Conservation (phyloP, 2,329 filamentous ascomycete species). For the Xylariaceae sp. region DNA sequence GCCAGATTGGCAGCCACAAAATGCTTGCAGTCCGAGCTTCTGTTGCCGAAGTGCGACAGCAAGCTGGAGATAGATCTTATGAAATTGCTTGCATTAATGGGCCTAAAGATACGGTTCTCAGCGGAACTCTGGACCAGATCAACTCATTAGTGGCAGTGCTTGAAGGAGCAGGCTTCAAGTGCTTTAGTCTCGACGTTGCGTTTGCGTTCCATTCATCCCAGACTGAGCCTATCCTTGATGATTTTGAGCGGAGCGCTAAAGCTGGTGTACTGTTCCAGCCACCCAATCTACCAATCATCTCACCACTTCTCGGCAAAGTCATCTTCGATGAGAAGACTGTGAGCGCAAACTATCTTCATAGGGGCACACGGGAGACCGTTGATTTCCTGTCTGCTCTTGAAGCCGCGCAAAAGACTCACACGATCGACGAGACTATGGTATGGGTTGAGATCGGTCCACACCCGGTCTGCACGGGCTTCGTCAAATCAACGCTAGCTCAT, state of each 20-base stretch:
- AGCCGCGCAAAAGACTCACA: conserved; percentile 42
- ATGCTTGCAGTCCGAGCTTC: conserved; percentile 56
- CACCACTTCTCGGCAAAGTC: conserved; percentile 58
- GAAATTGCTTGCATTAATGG: conserved; percentile 61
- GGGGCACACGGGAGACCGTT: conserved; percentile 62
- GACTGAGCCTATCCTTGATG: conserved; percentile 54
- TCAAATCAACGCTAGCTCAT: background rate
- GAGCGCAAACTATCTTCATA: conserved; percentile 55
- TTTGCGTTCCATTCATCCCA: conserved; percentile 60
- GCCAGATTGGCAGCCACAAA: conserved; percentile 54
- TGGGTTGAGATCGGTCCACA: conserved; percentile 13
- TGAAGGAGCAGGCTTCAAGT: conserved; percentile 29
- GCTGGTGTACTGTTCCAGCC: conserved; percentile 47
- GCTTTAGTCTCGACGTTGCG: conserved; percentile 33
- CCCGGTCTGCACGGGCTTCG: background rate
- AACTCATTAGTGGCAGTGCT: conserved; percentile 5
- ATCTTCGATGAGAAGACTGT: conserved; percentile 49
- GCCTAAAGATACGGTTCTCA: conserved; percentile 57
- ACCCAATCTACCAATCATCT: conserved; percentile 57
- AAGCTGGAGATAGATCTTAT: conserved; percentile 20
- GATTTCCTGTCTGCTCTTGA: conserved; percentile 58
- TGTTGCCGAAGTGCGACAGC: conserved; percentile 21
- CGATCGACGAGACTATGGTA: conserved; percentile 51
- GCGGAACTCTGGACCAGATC: conserved; percentile 47
- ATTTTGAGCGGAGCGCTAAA: conserved; percentile 48